Base-by-base conservation (phyloP, 352 stramenopile species). In the Phytophthora nicotianae region DNA sequence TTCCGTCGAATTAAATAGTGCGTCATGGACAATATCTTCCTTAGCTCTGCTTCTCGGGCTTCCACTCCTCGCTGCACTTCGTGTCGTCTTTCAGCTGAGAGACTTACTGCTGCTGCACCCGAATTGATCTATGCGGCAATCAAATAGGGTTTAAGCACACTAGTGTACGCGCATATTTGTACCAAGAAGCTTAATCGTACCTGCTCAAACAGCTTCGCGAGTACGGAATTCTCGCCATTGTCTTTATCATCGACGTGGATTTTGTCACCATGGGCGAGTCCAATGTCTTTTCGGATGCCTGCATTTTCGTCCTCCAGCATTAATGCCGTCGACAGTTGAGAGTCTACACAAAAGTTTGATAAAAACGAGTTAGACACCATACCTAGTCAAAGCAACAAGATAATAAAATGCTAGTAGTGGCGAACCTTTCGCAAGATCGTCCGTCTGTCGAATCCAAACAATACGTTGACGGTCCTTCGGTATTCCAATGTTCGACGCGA, bases 21-120 rank as follows among this genome's bases (percentile, higher is more conserved):
- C 20, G 87, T 96, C 24, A 87, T 83, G 5, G 82, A 90, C 19
- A 96, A 68, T 58, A 91, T 93, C 48, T 90, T 91, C 57, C 89
- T 78, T 21, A 96, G 56, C 38, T 96, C 82, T 37, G 83, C 86
- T 64, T 96, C 87, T 35, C 87, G 85, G 19, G 87, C 87, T 61
- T 96, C 82, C 17, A 96, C 87, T 58, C 83, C 81, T 53, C 77
- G 78, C 37, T 96, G 85, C n/a, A 96, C 85, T 87, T 96, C 87
- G 20, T 96, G 87, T 27, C 87, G 78, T 53, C 87, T 75, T 51
- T 96, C 87, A 50, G 87, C 87, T 27, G 87, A 94, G 13, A 96
- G 64, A 83, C 85, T 94, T 38, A 95, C 84, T 47, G 78, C 81
- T 27, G 84, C 81, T 33, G 83, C 80, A n/a, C 87, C 87, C 3